Conservation (phyloP, 352 stramenopile species). For the Phytophthora crassamura region DNA sequence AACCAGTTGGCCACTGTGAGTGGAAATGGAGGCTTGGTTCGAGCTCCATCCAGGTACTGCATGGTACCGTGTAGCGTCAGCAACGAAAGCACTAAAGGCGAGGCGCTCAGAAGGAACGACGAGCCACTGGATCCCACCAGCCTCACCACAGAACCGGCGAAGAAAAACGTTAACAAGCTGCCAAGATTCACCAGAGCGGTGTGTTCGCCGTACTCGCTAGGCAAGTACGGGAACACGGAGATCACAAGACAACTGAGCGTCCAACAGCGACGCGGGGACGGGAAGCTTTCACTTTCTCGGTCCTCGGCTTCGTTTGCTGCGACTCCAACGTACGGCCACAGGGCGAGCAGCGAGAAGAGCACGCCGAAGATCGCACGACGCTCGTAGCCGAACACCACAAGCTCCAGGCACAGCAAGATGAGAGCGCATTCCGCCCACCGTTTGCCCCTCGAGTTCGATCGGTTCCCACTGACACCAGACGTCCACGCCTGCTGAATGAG, state of each 20-base stretch:
- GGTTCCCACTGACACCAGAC: conserved; percentile 1
- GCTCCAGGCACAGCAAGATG: conserved; percentile 62
- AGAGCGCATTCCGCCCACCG: conserved; percentile 41
- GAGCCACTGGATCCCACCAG: neutral
- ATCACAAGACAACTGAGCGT: conserved; percentile 60
- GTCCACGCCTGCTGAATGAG: conserved; percentile 31
- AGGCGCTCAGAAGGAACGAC: conserved; percentile 19
- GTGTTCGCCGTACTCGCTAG: conserved; percentile 77
- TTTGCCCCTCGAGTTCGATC: conserved; percentile 20
- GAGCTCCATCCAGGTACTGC: conserved; percentile 54
- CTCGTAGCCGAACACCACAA: conserved; percentile 76
- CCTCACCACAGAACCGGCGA: conserved; percentile 9
- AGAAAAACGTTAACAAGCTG: conserved; percentile 35
- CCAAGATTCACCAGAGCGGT: conserved; percentile 66
- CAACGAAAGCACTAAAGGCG: conserved; percentile 44
- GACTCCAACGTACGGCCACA: conserved; percentile 49
- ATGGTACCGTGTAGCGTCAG: conserved; percentile 60
- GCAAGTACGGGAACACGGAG: conserved; percentile 76
- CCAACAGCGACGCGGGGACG: conserved; percentile 45
- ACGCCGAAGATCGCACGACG: conserved; percentile 70
- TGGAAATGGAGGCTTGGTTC: conserved; percentile 54
- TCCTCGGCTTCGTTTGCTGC: conserved; percentile 8
- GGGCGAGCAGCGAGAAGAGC: conserved; percentile 62
- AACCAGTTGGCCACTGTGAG: conserved; percentile 70
- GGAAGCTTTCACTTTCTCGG: conserved; percentile 2